Conservation (phyloP, 2,329 filamentous ascomycete genomes). For the Monilinia fructicola region DNA sequence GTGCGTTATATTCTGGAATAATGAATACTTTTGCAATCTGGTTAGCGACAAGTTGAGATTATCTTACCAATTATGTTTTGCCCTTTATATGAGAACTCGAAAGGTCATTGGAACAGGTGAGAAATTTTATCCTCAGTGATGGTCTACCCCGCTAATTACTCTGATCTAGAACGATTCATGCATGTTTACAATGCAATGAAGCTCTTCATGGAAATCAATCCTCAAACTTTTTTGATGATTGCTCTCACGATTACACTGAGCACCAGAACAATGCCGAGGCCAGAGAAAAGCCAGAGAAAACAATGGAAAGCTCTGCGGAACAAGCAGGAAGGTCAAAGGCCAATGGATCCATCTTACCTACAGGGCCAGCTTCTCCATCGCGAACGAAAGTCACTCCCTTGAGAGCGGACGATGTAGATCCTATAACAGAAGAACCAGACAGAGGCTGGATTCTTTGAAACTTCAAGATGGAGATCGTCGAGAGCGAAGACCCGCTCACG, state of each 20-base stretch:
- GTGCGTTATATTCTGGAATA: constrained; percentile 99
- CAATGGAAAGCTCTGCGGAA: constrained; percentile 84
- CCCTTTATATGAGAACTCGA: constrained; percentile 96
- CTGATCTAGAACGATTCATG: constrained; percentile 80
- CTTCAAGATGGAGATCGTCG: constrained; percentile 76
- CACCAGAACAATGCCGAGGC: constrained; percentile 90
- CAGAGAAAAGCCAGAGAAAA: constrained; percentile 75
- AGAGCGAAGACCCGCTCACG: constrained; percentile 55
- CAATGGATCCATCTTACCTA: constrained; percentile 43
- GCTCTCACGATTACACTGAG: constrained; percentile 96
- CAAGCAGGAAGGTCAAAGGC: constrained; percentile 70
- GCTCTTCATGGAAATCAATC: constrained; percentile 99
- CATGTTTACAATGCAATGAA: constrained; percentile 99
- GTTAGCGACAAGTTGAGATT: constrained; percentile 99
- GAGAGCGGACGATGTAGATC: constrained; percentile 73
- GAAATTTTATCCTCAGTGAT: constrained; percentile 19
- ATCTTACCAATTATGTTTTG: constrained; percentile 99
- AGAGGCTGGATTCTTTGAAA: constrained; percentile 84
- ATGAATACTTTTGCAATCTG: constrained; percentile 99
- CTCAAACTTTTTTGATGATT: constrained; percentile 97
- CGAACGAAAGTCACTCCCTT: constrained; percentile 47
- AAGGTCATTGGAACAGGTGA: constrained; percentile 96
- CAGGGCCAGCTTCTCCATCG: constrained; percentile 41
- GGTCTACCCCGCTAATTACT: constrained; percentile 39
- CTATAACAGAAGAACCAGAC: constrained; percentile 77